Evolutionary conservation across 768 basidiomycete genomes (phyloP), one percentile per base, ranked within the genome.

Genomic region (Coprinopsis cinerea): DNA sequence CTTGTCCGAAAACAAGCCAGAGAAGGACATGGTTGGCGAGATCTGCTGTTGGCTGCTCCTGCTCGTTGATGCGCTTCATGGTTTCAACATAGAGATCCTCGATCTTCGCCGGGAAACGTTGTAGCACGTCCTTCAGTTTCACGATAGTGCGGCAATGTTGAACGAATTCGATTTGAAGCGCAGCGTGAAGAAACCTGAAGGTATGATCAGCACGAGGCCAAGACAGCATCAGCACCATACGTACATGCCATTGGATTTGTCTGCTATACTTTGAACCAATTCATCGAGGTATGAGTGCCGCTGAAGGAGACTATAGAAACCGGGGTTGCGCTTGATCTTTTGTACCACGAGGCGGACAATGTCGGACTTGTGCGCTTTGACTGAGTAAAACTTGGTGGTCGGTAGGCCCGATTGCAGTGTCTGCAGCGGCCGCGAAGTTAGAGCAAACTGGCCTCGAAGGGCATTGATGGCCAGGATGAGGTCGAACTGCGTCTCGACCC

Each of bases 181-280:
- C 18, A 9, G 48, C 48, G n/a, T 17, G 24, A 13, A 49, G 39
- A 27, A 49, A 49, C 48, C 48, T 49, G n/a, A n/a, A 30, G 3
- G 18, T 24, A 9, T 7, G 28, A 22, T 18, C 15, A 14, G 6
- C 41, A 1, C 17, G n/a, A 5, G 9, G 40, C 30, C 10, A 3
- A 25, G 2, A 9, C 11, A 26, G 3, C 22, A 30, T 10, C n/a
- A 3, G 17, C 26, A 22, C 4, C 18, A 9, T 2, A 40, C 48
- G 5, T 32, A 49, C 48, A 49, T 49, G 10, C 48, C 48, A 15
- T 40, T 26, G 2, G 48, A 49, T 20, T 49, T 49, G 6, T 49
- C 25, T 22, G 11, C n/a, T 15, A 49, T 42, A 7, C 2, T 30
- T 9, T 20, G 2, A 6, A 30, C 15, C 17, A 42, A 11, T 17